Percentiles rank a stretch among this genome's conserved stretches.
Evolutionary conservation across 2,329 filamentous ascomycete genomes (phyloP).

Genomic region (Claviceps cyperi): DNA sequence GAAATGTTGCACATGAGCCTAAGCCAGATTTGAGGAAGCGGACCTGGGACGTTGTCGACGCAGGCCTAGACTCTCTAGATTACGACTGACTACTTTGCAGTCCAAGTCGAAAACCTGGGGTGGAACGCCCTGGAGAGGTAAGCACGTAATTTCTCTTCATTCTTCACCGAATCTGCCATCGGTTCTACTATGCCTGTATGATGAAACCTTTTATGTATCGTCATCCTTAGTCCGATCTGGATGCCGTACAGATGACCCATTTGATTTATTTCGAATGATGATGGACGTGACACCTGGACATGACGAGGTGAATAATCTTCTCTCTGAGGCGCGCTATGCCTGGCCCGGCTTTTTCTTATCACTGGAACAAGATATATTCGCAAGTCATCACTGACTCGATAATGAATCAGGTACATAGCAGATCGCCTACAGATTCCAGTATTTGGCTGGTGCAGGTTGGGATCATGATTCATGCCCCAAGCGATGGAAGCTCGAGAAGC

Average conservation of each 20-base stretch:
- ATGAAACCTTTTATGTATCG: conserved; percentile 76
- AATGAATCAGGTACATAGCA: background rate
- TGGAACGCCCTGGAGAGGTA: background rate
- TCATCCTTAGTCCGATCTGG: conserved; percentile 86
- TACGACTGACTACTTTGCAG: conserved; percentile 33
- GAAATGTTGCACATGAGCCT: conserved; percentile 26
- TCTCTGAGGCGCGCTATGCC: conserved; percentile 28
- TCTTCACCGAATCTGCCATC: background rate
- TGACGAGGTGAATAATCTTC: conserved; percentile 41
- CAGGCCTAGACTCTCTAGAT: conserved; percentile 43
- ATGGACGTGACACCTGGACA: conserved; percentile 19
- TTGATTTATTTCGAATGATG: conserved; percentile 13
- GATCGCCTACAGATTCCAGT: background rate
- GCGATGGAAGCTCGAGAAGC: background rate
- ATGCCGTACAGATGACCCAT: conserved; percentile 19
- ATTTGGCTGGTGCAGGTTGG: background rate
- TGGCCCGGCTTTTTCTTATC: background rate
- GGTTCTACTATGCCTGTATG: conserved; percentile 30
- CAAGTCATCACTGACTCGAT: background rate
- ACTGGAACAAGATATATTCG: background rate
- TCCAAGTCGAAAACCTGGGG: background rate
- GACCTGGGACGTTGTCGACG: conserved; percentile 52
- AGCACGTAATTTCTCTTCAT: conserved; percentile 11
- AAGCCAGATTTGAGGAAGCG: conserved; percentile 51
- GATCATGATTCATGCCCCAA: too few species aligned